Conservation (phyloP, 192 early-diverging fungal genomes). For the Umbelopsis sp. region DNA sequence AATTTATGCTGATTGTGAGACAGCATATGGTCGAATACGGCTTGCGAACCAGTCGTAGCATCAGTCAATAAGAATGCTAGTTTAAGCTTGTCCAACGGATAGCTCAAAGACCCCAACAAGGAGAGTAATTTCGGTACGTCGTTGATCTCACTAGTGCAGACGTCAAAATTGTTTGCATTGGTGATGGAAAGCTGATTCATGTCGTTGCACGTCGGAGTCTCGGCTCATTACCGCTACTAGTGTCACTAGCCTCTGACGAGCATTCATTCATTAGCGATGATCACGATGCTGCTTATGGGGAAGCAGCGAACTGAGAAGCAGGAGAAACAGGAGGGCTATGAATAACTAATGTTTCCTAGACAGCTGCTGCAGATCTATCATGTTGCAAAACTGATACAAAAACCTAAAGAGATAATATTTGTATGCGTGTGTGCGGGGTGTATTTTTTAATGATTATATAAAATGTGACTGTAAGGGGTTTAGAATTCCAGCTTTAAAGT, state of each 20-base stretch:
- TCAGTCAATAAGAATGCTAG: not conserved
- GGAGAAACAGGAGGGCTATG: not conserved
- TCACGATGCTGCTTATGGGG: not conserved
- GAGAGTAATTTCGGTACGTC: not conserved
- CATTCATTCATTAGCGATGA: not conserved
- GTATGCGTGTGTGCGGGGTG: too few species aligned
- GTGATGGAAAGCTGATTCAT: not conserved
- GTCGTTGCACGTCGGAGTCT: not conserved
- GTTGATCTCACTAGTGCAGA: not conserved
- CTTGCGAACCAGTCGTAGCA: not conserved
- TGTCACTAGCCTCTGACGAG: not conserved
- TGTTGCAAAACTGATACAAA: not conserved
- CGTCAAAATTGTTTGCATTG: not conserved
- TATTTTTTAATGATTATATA: too few species aligned
- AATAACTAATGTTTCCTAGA: not conserved
- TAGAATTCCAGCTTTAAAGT: conserved; percentile 29
- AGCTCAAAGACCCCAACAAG: not conserved
- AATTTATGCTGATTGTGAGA: not conserved
- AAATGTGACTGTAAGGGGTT: not conserved
- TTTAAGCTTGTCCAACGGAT: not conserved
- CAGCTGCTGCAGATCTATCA: not conserved
- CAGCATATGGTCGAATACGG: not conserved
- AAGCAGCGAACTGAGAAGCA: not conserved
- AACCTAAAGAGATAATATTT: not conserved
- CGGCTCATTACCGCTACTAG: not conserved